Evolutionary conservation across 2,329 filamentous ascomycete species (phyloP).

Genomic region (Trichoderma hamatum): DNA sequence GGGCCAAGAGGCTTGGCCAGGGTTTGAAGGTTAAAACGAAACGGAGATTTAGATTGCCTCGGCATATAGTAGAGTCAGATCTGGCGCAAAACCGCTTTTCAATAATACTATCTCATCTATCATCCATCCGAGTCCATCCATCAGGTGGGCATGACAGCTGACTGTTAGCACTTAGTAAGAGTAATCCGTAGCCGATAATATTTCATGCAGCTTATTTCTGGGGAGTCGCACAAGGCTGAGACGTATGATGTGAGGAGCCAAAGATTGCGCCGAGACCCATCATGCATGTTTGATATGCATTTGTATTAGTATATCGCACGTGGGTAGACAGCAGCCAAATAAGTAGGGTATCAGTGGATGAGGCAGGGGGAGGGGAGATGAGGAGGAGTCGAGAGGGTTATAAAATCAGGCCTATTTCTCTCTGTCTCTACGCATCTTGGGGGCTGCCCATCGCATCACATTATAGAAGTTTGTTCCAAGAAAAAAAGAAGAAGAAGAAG

Average conservation of each 20-base stretch:
- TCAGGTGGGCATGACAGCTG: background rate
- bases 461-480: background rate
- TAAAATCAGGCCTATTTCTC: background rate
- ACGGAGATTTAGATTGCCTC: background rate
- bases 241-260: constrained; percentile 17
- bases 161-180: background rate
- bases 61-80: background rate
- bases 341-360: background rate
- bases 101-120: background rate
- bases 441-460: background rate
- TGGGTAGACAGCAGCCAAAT: background rate
- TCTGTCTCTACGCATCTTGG: background rate
- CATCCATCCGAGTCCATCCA: background rate
- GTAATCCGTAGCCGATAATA: background rate
- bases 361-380: background rate
- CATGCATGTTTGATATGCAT: constrained; percentile 23
- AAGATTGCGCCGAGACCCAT: background rate
- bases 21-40: background rate
- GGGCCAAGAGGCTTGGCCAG: background rate
- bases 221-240: constrained; percentile 15
- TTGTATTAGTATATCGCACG: background rate
- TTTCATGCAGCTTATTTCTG: constrained; percentile 13
- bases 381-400: background rate
- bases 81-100: background rate
- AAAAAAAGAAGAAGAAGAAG: background rate